Evolutionary conservation across 139 green algal genomes (phyloP), one percentile per base, ranked within the genome.

Genomic region (Coelastrella sp.): DNA sequence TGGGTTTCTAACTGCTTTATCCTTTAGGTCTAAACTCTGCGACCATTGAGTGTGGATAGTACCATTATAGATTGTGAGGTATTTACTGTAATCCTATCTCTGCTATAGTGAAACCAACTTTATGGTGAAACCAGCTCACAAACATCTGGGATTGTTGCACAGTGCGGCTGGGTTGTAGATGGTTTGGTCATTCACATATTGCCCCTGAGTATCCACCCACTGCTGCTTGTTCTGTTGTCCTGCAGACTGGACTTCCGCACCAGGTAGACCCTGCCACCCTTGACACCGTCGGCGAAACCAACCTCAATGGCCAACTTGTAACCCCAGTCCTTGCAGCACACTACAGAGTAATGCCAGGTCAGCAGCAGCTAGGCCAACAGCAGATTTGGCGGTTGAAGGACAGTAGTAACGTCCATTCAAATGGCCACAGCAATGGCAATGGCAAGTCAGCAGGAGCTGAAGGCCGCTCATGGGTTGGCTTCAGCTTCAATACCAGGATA

Each of bases 191-290:
- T 47, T 47, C 32, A 47, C 32, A 0, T 47, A 47, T 47, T 47
- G 32, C 32, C 32, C 32, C 32, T 47, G 32, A 47, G 32, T 22
- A 13, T 22, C 47, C 3, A 20, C 32, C 23, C 19, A 14, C 6
- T 73, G 78, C 78, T 64, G 77, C 47, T 32, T 66, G 11, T 58
- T 68, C 11, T 68, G 47, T 10, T 58, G 8, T 22, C 11, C 13
- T 22, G 23, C 90, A 95, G 93, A 92, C 73, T 10, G 92, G 92
- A 1, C 59, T 90, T 79, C 94, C 94, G 7, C 90, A 94, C 83
- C 76, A 91, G 76, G 84, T 96, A 71, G 73, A 93, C 59, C 83
- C 92, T 4, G 2, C 8, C 13, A 92, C 86, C 2, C 86, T 96
- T 5, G 89, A 90, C 17, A 96, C 94, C 0, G 0, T 92, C 14